phyloP scores from a whole-genome alignment of 306 rosid species.

The Begonia fuchsioides region DNA sequence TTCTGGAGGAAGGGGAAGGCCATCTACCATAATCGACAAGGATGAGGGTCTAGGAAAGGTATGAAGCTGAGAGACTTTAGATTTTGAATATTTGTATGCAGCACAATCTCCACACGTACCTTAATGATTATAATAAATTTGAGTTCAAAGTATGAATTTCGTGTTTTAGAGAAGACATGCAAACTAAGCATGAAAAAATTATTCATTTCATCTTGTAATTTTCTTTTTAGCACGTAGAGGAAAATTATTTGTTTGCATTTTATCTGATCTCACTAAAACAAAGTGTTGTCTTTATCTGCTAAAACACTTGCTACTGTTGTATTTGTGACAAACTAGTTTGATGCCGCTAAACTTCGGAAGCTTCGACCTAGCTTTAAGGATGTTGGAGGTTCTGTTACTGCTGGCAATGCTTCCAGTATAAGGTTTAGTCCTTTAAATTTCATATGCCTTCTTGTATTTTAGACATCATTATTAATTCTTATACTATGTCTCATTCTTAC shows the following conservation, averaged over 20 bases:
- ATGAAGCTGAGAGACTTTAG: not conserved
- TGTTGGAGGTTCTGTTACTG: constrained; percentile 84
- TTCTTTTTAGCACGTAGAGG: too few relatives aligned
- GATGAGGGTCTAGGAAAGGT: constrained; percentile 98
- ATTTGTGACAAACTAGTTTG: constrained; percentile 48
- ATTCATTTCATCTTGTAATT: too few relatives aligned
- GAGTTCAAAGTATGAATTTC: too few relatives aligned
- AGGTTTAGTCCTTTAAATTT: constrained; percentile 32
- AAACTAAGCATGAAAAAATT: too few relatives aligned
- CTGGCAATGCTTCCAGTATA: constrained; percentile 98
- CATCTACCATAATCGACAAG: constrained; percentile 58
- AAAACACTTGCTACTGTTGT: not conserved
- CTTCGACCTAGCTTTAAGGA: constrained; percentile 97
- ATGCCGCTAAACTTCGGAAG: constrained; percentile 84
- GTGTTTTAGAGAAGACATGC: not conserved
- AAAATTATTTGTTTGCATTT: too few relatives aligned
- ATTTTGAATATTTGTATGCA: not conserved
- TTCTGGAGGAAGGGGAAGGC: constrained; percentile 94
- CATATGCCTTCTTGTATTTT: too few relatives aligned
- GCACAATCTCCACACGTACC: not conserved
- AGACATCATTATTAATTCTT: too few relatives aligned
- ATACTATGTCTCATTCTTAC: too few relatives aligned
- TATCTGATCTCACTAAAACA: too few relatives aligned
- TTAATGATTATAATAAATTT: not conserved
- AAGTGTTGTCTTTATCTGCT: too few relatives aligned